phyloP scores from a whole-genome alignment of 371 early-diverging fungal genomes.

The Rhizomucor miehei region DNA sequence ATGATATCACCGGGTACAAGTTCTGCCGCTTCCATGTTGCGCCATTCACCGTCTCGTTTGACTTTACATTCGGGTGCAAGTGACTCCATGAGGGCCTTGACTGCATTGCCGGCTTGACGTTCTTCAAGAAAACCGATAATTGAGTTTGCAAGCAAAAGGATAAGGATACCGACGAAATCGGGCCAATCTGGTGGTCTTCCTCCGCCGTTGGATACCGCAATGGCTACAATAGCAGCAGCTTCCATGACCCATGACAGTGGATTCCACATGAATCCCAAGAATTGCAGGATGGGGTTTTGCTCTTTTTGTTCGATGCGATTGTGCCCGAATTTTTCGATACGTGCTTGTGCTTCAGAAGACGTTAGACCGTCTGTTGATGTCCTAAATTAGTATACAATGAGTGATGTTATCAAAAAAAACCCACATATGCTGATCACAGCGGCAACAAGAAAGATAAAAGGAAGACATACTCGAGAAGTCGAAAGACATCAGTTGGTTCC shows the following conservation, averaged over 20 bases:
- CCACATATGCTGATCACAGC: no score
- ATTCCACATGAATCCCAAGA: constrained; percentile 85
- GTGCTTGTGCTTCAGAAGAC: constrained; percentile 58
- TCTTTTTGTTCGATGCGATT: constrained; percentile 75
- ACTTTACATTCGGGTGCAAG: constrained; percentile 74
- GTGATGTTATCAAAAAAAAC: background rate
- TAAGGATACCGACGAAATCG: constrained; percentile 80
- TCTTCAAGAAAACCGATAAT: constrained; percentile 86
- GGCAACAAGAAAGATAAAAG: constrained; percentile 4
- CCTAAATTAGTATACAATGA: constrained; percentile 7
- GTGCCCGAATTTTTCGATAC: constrained; percentile 62
- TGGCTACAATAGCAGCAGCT: constrained; percentile 71
- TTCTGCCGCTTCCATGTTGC: constrained; percentile 47
- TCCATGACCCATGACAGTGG: constrained; percentile 81
- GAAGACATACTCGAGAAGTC: constrained; percentile 49
- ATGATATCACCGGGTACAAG: constrained; percentile 79
- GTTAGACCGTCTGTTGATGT: constrained; percentile 61
- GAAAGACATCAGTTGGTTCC: constrained; percentile 61
- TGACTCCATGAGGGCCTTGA: constrained; percentile 74
- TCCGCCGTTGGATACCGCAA: constrained; percentile 67
- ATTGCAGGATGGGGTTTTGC: constrained; percentile 77
- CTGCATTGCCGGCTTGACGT: constrained; percentile 73
- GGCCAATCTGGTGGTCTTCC: constrained; percentile 70
- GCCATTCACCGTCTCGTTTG: constrained; percentile 55
- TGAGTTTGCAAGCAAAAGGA: constrained; percentile 79